Conservation (phyloP, 2,329 filamentous ascomycete species). For the Diplodia sapinea region DNA sequence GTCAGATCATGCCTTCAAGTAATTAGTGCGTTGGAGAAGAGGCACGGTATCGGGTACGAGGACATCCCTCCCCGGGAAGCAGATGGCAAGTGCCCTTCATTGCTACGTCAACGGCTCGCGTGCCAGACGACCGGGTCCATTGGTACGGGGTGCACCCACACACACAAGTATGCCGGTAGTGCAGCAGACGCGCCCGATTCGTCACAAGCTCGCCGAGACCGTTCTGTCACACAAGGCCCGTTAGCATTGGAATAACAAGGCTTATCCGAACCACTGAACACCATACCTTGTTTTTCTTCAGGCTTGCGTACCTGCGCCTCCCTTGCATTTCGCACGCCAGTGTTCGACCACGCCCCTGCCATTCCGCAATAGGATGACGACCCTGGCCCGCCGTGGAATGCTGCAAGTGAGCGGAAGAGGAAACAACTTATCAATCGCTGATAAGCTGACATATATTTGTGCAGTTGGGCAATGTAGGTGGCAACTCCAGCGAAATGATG, state of each 20-base stretch:
- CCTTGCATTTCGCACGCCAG: neutral
- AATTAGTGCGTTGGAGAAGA: neutral
- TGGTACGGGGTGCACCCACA: too few relatives aligned
- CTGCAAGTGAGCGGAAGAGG: neutral
- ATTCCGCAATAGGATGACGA: neutral
- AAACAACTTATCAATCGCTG: neutral
- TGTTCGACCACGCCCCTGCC: neutral
- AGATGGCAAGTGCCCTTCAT: neutral
- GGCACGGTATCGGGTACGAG: neutral
- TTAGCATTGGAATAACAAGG: neutral
- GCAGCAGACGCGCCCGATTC: neutral
- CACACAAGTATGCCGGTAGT: too few relatives aligned
- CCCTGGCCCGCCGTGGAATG: slow-evolving; percentile 2
- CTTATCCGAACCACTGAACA: neutral
- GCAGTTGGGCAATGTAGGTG: neutral
- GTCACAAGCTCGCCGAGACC: neutral
- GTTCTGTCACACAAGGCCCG: neutral
- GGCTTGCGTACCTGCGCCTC: neutral
- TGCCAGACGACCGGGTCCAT: neutral
- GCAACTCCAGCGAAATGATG: neutral
- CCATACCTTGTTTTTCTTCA: neutral
- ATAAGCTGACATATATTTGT: too few relatives aligned
- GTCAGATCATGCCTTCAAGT: neutral
- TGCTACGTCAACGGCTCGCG: neutral
- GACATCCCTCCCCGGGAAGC: neutral